Percentiles rank a stretch among this genome's conserved stretches.
Conservation (phyloP, 2,329 filamentous ascomycete species). For the Penicillium verrucosum region DNA sequence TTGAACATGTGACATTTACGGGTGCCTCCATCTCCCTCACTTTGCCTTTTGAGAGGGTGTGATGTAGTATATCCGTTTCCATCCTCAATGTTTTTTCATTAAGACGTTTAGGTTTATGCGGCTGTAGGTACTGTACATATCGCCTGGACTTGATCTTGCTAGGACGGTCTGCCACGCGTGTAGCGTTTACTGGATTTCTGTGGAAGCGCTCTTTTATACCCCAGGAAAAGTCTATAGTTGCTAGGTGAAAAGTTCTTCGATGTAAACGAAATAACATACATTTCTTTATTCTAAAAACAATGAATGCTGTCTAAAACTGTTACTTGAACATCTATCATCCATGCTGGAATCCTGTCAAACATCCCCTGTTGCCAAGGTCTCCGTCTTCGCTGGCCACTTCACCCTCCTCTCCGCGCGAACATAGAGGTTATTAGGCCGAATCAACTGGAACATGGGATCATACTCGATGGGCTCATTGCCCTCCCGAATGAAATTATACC, state of each 20-base stretch:
- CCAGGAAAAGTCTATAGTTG: no score
- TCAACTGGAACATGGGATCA: slow-evolving; percentile 30
- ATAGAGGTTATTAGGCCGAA: slow-evolving; percentile 29
- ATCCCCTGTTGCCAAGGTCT: not conserved
- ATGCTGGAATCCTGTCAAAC: not conserved
- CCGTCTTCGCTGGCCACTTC: slow-evolving; percentile 14
- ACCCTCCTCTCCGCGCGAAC: slow-evolving; percentile 20
- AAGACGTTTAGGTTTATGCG: not conserved
- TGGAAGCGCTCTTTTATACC: not conserved
- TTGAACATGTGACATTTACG: not conserved
- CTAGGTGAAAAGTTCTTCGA: not conserved
- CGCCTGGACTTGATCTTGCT: not conserved
- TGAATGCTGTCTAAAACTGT: no score
- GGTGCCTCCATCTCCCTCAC: not conserved
- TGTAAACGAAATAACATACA: not conserved
- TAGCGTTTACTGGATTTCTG: not conserved
- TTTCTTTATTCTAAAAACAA: not conserved
- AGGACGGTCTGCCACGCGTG: not conserved
- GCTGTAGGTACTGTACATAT: not conserved
- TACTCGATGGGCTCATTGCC: slow-evolving; percentile 47
- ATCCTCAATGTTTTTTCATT: no score
- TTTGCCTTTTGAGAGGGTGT: not conserved
- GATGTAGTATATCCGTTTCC: not conserved
- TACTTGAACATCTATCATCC: not conserved
- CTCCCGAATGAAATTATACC: slow-evolving; percentile 57